Evolutionary conservation across 495 filamentous ascomycete species (phyloP).

Genomic region (Lasiosphaeria miniovina): DNA sequence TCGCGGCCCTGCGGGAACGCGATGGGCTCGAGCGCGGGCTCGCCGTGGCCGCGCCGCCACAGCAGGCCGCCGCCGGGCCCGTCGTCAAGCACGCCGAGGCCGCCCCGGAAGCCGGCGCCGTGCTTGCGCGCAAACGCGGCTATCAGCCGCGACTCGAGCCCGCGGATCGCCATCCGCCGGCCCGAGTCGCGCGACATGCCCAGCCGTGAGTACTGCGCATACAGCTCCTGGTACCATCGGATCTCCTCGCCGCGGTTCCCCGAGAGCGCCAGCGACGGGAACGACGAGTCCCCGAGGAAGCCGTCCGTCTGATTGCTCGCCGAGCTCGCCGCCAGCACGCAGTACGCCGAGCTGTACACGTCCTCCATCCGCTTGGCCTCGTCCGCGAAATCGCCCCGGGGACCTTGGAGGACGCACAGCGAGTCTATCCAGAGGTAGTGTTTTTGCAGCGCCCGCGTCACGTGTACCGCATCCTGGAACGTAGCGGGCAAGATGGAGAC

Average conservation of each 20-base stretch:
- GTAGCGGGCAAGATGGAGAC: slow-evolving; percentile 17
- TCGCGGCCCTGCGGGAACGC: slow-evolving; percentile 7
- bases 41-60: slow-evolving; percentile 11
- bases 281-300: slow-evolving; percentile 20
- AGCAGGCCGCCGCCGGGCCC: slow-evolving; percentile 10
- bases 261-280: slow-evolving; percentile 11
- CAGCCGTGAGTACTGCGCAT: slow-evolving; percentile 22
- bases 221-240: slow-evolving; percentile 24
- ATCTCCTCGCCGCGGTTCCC: slow-evolving; percentile 23
- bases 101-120: slow-evolving; percentile 6
- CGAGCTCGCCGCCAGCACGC: slow-evolving; percentile 30
- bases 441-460: slow-evolving; percentile 17
- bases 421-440: slow-evolving; percentile 37
- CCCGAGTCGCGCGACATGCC: slow-evolving; percentile 17
- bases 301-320: slow-evolving; percentile 18
- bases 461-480: slow-evolving; percentile 20
- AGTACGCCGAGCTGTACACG: slow-evolving; percentile 33
- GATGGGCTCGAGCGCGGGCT: slow-evolving; percentile 3
- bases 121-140: slow-evolving; percentile 9
- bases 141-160: slow-evolving; percentile 23
- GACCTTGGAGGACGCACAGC: slow-evolving; percentile 38
- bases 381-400: slow-evolving; percentile 27
- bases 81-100: slow-evolving; percentile 17
- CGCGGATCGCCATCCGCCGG: slow-evolving; percentile 24
- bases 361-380: slow-evolving; percentile 28